Base-by-base conservation (phyloP, 371 early-diverging fungal genomes). In the Haplosporangium sp. region DNA sequence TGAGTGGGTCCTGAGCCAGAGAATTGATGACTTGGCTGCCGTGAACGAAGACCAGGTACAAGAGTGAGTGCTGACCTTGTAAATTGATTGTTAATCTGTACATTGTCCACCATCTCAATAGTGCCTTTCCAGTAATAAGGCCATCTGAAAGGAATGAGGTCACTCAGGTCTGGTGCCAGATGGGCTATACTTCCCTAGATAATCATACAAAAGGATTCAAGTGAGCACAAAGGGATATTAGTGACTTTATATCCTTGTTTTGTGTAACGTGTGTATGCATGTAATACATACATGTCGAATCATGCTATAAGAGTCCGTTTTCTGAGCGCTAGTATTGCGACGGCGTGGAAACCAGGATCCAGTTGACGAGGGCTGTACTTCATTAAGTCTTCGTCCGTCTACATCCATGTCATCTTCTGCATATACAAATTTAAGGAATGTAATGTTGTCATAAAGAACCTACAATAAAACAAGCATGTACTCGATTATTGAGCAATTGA, bases 381-480 rank as follows among this genome's bases (percentile, higher is more conserved):
- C 72, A 7, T 75, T 67, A 37, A 84, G 72, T 34, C 74, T 56
- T 37, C 72, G 82, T 6, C 84, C 85, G 62, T 84, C 82, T 17
- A 84, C 77, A 57, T 89, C 87, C 37, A 85, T 67, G 17, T 86
- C 85, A 17, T 82, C 84, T 44, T 90, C 88, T 19, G 89, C 89
- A 82, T 89, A 90, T 35, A 87, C 86, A 67, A 91, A 88, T 60
- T 86, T 84, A 48, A 85, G 84, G 71, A 67, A 82, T 19, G 87
- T 87, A 58, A 94, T 90, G 71, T 95, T 95, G 75, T 95, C 95
- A 82, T 93, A 95, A 70, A 95, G 86, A 17, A 94, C 86, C 90
- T 91, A 84, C 7, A 44, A 13, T 34, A 56, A 47, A 44, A 17
- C 39, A 42, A 44, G 39, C 39, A 42, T 59, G 60, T 39, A 59